These are phyloP conservation scores for Colletotrichum sp. DNA, from an alignment of 2,329 filamentous ascomycete genomes.

Conservation along the genomic window DNA sequence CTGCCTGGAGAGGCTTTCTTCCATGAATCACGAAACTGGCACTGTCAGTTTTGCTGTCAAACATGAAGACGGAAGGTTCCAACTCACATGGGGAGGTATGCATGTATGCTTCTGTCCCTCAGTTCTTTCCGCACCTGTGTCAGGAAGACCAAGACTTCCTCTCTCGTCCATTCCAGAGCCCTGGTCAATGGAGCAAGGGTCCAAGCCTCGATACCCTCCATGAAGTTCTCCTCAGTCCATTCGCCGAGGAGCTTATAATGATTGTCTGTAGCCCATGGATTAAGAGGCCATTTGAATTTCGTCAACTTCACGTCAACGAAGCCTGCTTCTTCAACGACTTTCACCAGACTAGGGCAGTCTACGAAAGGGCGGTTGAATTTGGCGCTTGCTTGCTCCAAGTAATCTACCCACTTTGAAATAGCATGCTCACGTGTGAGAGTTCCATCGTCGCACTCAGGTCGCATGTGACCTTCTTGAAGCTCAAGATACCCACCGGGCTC, in stretches of 20 bases:
- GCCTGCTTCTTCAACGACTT: constrained; percentile 53
- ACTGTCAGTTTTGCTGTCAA: background rate
- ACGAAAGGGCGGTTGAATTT: constrained; percentile 36
- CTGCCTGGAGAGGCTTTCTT: background rate
- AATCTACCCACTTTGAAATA: constrained; percentile 33
- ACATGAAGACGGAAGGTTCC: background rate
- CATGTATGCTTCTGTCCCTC: background rate
- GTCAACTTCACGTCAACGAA: constrained; percentile 56
- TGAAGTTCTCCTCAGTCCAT: constrained; percentile 20
- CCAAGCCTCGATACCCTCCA: constrained; percentile 28
- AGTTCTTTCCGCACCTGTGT: background rate
- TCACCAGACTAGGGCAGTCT: constrained; percentile 42
- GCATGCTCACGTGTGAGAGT: constrained; percentile 29
- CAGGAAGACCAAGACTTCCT: background rate
- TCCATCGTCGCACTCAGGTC: constrained; percentile 44
- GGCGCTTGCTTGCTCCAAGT: constrained; percentile 32
- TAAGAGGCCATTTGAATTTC: constrained; percentile 53
- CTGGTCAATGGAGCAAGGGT: constrained; percentile 33
- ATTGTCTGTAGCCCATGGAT: constrained; percentile 54
- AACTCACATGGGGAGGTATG: background rate
- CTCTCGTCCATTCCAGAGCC: constrained; percentile 5
- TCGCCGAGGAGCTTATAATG: constrained; percentile 52
- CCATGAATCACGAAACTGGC: background rate
- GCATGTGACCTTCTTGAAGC: constrained; percentile 44
- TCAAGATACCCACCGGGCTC: constrained; percentile 49